Evolutionary conservation across 1,139 yeast genomes (phyloP).

Genomic region (Citeromyces hawaiiensis): DNA sequence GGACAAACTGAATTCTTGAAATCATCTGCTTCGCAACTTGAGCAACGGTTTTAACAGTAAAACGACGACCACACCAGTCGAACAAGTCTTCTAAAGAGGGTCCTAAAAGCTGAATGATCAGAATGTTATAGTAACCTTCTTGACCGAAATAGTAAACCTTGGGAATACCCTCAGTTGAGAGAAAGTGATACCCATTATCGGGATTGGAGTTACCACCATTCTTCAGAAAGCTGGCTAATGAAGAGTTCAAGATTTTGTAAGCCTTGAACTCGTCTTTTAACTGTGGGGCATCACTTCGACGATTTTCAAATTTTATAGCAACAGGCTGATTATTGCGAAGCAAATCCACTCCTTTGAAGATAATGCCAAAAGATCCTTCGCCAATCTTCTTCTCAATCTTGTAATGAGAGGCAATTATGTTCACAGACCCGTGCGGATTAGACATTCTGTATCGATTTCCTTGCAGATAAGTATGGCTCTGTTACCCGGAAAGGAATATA

Average conservation of each 20-base stretch:
- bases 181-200: conserved; percentile 7
- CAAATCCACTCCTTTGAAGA: conserved; percentile 87
- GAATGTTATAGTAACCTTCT: conserved; percentile 89
- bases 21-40: conserved; percentile 92
- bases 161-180: conserved; percentile 57
- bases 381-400: conserved; percentile 96
- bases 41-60: conserved; percentile 77
- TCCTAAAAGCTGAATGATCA: conserved; percentile 87
- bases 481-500: too few relatives aligned
- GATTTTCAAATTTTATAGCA: conserved; percentile 71
- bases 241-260: conserved; percentile 69
- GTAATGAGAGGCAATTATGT: conserved; percentile 60
- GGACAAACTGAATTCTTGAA: conserved; percentile 73
- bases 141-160: conserved; percentile 95
- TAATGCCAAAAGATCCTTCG: conserved; percentile 96
- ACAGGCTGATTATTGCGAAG: conserved; percentile 59
- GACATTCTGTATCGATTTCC: not conserved
- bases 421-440: conserved; percentile 8
- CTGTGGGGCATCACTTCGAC: conserved; percentile 97
- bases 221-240: conserved; percentile 13
- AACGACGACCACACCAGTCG: conserved; percentile 95
- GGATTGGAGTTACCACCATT: conserved; percentile 5
- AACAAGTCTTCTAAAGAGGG: conserved; percentile 93
- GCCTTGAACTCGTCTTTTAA: conserved; percentile 91
- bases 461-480: too few relatives aligned